These are phyloP conservation scores for Coleophoma eucalyptorum DNA, from an alignment of 2,329 filamentous ascomycete species.

Conservation along the genomic window DNA sequence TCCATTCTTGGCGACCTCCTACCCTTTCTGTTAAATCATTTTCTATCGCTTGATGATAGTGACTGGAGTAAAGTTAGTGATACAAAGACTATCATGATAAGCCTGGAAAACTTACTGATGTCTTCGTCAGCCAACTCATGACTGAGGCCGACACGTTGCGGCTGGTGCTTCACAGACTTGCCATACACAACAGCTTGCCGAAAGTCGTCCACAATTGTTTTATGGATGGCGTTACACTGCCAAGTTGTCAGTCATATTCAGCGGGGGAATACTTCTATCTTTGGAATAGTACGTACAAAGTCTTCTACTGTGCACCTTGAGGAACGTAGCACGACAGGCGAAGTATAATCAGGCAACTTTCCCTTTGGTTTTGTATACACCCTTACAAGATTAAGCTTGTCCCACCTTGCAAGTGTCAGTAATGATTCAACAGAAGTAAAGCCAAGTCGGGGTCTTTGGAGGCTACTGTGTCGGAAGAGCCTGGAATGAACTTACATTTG, in stretches of 20 bases:
- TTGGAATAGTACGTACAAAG: constrained; percentile 65
- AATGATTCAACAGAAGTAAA: background rate
- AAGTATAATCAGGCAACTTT: constrained; percentile 84
- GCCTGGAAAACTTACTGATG: constrained; percentile 50
- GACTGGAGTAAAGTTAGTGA: constrained; percentile 34
- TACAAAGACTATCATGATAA: background rate
- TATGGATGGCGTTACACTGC: constrained; percentile 95
- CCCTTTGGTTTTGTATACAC: constrained; percentile 99
- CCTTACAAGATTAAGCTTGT: constrained; percentile 84
- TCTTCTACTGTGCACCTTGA: constrained; percentile 89
- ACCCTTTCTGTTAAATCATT: background rate
- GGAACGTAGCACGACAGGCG: constrained; percentile 84
- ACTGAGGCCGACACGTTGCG: constrained; percentile 84
- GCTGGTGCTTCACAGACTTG: constrained; percentile 97
- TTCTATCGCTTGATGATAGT: constrained; percentile 65
- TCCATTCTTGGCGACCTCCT: no score
- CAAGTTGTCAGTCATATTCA: constrained; percentile 10
- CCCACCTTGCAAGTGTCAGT: constrained; percentile 57
- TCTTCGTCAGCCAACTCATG: constrained; percentile 96
- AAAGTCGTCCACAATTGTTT: constrained; percentile 93
- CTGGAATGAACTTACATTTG: constrained; percentile 61
- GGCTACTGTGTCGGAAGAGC: background rate
- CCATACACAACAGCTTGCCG: constrained; percentile 95
- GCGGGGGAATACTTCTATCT: constrained; percentile 1
- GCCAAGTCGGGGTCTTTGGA: no score